A percentile compares a stretch with the other conserved stretches of the same genome.
phyloP scores from a whole-genome alignment of 1,284 basidiomycete genomes.

The Ganoderma boninense region DNA sequence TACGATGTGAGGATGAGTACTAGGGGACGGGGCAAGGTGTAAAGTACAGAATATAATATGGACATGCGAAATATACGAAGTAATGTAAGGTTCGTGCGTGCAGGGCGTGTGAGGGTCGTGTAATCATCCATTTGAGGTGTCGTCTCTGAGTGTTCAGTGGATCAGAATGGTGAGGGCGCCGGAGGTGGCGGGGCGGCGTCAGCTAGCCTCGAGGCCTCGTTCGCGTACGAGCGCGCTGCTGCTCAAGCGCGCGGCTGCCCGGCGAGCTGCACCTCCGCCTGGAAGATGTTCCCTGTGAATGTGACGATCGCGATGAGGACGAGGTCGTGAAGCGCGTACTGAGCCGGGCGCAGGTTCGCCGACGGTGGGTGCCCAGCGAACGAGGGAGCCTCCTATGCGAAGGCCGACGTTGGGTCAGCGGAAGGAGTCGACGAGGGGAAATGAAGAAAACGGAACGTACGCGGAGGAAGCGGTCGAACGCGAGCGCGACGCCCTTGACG shows the following conservation, averaged over 20 bases:
- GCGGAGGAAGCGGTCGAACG: conserved; percentile 7
- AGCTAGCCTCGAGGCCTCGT: background rate
- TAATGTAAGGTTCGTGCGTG: background rate
- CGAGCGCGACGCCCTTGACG: background rate
- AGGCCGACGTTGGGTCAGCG: no score
- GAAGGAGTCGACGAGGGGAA: no score
- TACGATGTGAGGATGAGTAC: background rate
- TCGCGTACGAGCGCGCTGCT: background rate
- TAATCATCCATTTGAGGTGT: background rate
- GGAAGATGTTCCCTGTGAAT: background rate
- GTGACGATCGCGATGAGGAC: background rate
- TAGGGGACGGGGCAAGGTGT: background rate
- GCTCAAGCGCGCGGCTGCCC: background rate
- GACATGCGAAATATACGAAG: background rate
- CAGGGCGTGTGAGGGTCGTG: background rate
- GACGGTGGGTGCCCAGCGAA: background rate
- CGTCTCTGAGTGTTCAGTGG: background rate
- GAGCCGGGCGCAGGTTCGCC: background rate
- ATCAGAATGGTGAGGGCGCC: background rate
- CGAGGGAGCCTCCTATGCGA: background rate
- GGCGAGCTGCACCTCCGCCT: background rate
- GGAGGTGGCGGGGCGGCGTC: background rate
- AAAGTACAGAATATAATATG: background rate
- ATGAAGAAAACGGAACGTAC: background rate
- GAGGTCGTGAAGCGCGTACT: conserved; percentile 1